phyloP scores from a whole-genome alignment of 2,329 filamentous ascomycete genomes.

The Pseudocercospora musae region DNA sequence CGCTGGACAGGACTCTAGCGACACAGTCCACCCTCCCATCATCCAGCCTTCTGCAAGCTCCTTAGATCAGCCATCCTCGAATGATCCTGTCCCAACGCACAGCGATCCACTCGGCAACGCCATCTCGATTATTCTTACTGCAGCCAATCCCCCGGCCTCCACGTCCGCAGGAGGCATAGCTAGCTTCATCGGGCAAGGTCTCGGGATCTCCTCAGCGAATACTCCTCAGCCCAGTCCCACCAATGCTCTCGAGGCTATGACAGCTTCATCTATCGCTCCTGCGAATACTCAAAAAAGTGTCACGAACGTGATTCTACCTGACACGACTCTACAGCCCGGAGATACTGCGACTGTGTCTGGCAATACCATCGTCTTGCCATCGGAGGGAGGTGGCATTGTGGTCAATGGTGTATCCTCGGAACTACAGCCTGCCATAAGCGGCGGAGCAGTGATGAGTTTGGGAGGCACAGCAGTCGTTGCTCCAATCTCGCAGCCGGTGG shows the following conservation, averaged over 20 bases:
- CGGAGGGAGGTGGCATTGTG: neutral
- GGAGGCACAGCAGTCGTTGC: neutral
- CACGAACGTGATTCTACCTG: neutral
- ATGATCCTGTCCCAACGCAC: neutral
- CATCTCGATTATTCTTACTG: neutral
- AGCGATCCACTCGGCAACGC: neutral
- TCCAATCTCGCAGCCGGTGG: neutral
- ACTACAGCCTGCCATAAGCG: constrained; percentile 1
- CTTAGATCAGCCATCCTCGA: neutral
- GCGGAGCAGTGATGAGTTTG: neutral
- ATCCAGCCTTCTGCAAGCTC: neutral
- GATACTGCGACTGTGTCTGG: constrained; percentile 2
- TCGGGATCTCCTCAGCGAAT: neutral
- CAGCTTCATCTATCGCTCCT: neutral
- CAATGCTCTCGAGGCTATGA: neutral
- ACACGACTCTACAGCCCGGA: neutral
- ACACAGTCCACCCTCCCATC: neutral
- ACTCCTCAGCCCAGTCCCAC: neutral
- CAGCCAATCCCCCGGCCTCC: neutral
- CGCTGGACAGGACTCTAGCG: neutral
- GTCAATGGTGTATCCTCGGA: constrained; percentile 9
- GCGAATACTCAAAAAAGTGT: neutral
- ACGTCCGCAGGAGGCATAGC: neutral
- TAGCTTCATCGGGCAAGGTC: neutral
- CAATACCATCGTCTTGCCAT: constrained; percentile 2